phyloP scores from a whole-genome alignment of 106 monocot genomes.

The Cymbidium sinense region DNA sequence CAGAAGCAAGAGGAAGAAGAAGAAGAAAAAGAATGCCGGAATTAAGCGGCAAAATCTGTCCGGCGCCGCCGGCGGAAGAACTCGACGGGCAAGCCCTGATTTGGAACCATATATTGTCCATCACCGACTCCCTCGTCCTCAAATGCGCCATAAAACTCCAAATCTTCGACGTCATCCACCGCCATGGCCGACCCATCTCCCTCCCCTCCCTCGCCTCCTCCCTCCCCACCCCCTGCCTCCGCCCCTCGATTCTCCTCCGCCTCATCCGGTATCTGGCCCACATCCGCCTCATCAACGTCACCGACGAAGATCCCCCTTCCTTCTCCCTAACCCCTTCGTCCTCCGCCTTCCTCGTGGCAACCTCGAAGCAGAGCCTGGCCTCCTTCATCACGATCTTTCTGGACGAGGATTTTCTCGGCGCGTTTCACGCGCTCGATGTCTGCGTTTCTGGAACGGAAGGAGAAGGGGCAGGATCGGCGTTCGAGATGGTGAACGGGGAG shows the following conservation, averaged over 20 bases:
- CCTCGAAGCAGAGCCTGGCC: neutral
- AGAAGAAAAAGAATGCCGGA: no score
- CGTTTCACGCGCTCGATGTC: neutral
- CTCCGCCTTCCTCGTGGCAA: neutral
- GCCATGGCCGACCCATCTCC: constrained; percentile 17
- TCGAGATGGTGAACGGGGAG: constrained; percentile 3
- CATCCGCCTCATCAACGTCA: neutral
- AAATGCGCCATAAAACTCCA: constrained; percentile 20
- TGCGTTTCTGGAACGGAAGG: neutral
- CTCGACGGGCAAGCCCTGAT: neutral
- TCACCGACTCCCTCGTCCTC: constrained; percentile 10
- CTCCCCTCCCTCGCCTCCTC: constrained; percentile 6
- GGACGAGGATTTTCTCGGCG: neutral
- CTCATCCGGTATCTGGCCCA: constrained; percentile 18
- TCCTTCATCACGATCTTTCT: constrained; percentile 4
- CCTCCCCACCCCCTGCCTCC: constrained; percentile 6
- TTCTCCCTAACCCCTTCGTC: constrained; percentile 12
- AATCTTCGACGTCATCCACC: constrained; percentile 16
- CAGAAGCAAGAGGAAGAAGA: no score
- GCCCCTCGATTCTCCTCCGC: constrained; percentile 8
- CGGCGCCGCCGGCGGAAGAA: neutral
- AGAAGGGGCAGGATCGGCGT: neutral
- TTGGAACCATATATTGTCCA: neutral
- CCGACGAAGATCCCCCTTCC: neutral
- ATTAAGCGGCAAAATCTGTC: no score